phyloP scores from a whole-genome alignment of 2,329 filamentous ascomycete species.

The Paraphaeosphaeria sporulosa region DNA sequence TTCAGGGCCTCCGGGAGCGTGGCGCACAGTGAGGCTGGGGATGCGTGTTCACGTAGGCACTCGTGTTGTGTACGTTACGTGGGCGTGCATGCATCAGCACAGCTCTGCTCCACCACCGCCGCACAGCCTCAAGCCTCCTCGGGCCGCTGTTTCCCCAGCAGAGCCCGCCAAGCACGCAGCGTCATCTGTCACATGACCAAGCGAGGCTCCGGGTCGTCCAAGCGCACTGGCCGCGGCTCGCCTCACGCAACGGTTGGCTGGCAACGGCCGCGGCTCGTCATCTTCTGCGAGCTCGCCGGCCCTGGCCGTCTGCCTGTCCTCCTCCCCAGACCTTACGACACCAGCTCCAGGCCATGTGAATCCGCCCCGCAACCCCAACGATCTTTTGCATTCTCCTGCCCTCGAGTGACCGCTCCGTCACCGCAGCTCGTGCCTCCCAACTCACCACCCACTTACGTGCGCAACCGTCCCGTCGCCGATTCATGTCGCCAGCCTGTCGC shows the following conservation, averaged over 20 bases:
- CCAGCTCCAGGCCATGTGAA: slow-evolving; percentile 3
- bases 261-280: slow-evolving; percentile 11
- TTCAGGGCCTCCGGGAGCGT: neutral
- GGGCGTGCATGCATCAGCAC: slow-evolving; percentile 13
- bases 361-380: neutral
- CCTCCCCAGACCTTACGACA: slow-evolving; percentile 6
- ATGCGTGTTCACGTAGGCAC: slow-evolving; percentile 3
- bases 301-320: slow-evolving; percentile 6
- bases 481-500: slow-evolving; percentile 40
- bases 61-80: slow-evolving; percentile 4
- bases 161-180: slow-evolving; percentile 6
- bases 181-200: slow-evolving; percentile 19
- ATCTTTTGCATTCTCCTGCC: neutral
- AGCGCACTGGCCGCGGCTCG: slow-evolving; percentile 16
- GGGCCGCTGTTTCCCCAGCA: slow-evolving; percentile 14
- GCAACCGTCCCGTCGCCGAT: slow-evolving; percentile 10
- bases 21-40: slow-evolving; percentile 1
- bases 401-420: neutral
- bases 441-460: neutral
- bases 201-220: neutral
- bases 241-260: slow-evolving; percentile 29
- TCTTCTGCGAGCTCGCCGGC: slow-evolving; percentile 8
- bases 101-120: slow-evolving; percentile 13
- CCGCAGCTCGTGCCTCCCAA: neutral
- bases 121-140: slow-evolving; percentile 19